Evolutionary conservation across 176 grass and related monocot species (phyloP), one percentile per base, ranked within the genome.

Genomic region (Tillandsia leiboldiana): DNA sequence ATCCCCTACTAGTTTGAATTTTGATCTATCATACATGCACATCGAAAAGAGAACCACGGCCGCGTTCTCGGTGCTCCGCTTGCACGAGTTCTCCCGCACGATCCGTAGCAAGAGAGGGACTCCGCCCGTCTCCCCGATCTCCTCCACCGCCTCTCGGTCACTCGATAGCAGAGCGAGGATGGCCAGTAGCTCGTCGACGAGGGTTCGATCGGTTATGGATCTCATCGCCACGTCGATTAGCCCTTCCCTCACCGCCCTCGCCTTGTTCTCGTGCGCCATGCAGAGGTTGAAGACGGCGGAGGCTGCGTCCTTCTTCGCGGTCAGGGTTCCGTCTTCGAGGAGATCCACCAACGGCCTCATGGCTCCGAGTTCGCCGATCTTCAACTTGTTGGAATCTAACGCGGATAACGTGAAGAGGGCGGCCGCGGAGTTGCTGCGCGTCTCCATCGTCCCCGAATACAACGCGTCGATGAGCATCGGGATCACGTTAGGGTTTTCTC

Each of bases 391-490:
- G 26, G 83, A 78, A 77, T 96, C 91, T 1, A 96, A 76, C 14
- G 88, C 85, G 18, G 91, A 96, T 12, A 96, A 78, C 26, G 79
- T 86, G 85, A 96, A 96, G 50, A 96, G 75, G 51, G 88, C 85
- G 53, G 88, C 88, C 15, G 91, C 91, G 15, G 88, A 68, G 17
- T 96, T 96, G 42, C 88, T 73, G 18, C 91, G 82, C 48, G 80
- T 83, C 62, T 82, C 88, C 91, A 91, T 86, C 47, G 75, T 80
- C 77, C 85, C 83, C 0, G 65, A 72, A 66, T 86, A 86, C 68
- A 96, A 70, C 52, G 87, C 85, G 49, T 70, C 76, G 67, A 91
- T 77, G 42, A 96, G 82, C 75, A 91, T 79, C 17, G 77, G 83
- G 42, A 96, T 79, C 33, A 71, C 85, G 65, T 84, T 78, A 50